Evolutionary conservation across 208 protist species (phyloP).

Genomic region (Trypanosomatidae sp.): DNA sequence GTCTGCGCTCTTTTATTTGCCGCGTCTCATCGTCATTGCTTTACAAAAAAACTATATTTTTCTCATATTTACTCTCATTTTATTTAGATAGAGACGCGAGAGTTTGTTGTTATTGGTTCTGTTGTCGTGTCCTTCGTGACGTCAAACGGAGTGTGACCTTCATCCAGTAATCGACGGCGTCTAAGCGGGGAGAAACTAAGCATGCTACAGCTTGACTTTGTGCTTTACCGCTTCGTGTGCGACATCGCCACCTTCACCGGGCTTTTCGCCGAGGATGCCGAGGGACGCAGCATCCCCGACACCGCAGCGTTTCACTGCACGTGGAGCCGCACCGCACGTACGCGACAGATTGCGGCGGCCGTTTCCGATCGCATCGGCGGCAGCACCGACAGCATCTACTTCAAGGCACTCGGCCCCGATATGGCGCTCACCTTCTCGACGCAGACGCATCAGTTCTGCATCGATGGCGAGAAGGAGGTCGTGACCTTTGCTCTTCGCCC

Average conservation of each 20-base stretch:
- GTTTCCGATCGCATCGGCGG: slow-evolving; percentile 2
- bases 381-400: slow-evolving; percentile 40
- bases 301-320: slow-evolving; percentile 56
- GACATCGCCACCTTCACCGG: slow-evolving; percentile 64
- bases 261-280: slow-evolving; percentile 52
- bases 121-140: too few species aligned
- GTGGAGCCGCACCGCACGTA: slow-evolving; percentile 60
- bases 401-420: slow-evolving; percentile 48
- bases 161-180: too few species aligned
- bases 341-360: slow-evolving; percentile 5
- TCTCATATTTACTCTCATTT: too few species aligned
- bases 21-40: too few species aligned
- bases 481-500: slow-evolving; percentile 75
- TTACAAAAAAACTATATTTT: too few species aligned
- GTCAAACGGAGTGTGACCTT: background rate
- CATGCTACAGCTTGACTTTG: slow-evolving; percentile 70
- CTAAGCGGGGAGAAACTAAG: too few species aligned
- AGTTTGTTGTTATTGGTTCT: too few species aligned
- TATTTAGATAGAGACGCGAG: too few species aligned
- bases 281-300: slow-evolving; percentile 59
- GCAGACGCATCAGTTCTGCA: slow-evolving; percentile 12
- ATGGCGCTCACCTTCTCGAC: slow-evolving; percentile 66
- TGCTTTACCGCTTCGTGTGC: slow-evolving; percentile 80
- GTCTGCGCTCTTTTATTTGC: too few species aligned
- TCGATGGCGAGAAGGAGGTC: slow-evolving; percentile 57